Base-by-base conservation (phyloP, 768 basidiomycete genomes). In the Pholiota molesta region DNA sequence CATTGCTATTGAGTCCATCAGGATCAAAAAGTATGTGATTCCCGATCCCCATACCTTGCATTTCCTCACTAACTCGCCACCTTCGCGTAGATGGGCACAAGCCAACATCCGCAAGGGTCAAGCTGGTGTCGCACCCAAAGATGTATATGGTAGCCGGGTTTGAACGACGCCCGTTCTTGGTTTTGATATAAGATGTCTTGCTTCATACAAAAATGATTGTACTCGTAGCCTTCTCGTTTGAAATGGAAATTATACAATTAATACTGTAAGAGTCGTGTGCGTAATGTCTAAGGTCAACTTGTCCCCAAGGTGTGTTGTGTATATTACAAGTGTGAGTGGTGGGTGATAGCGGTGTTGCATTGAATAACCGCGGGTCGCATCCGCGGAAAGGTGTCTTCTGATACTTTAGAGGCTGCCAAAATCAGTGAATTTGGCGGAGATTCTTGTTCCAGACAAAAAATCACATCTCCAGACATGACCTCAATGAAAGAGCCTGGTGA, bases 1-100 rank as follows among this genome's bases (percentile, higher is more conserved):
- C 83, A 98, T 99, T 77, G 89, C 91, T 71, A 98, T 99, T 66
- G 94, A 97, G 75, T 94, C 94, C 33, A 99, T 99, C 76, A 88
- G 97, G 52, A 95, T 99, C 76, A 98, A 97, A 83, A 95, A 97
- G 89, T 97, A 73, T 64, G 89, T 78, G 53, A 65, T 14, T 35
- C 40, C 31, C 16, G 19, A 19, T 16, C 10, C 23, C 6, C 0
- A 26, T 57, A 57, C 29, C 35, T 39, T 33, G 59, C 37, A 49
- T 59, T 52, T 47, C 62, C 59, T 35, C 26, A 57, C 53, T 55
- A 31, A 52, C 26, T 54, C 13, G 14, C 49, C 53, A 57, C 51
- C 8, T 33, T 11, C 7, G 58, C 57, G 13, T 57, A 94, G 92
- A 71, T 95, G 93, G 93, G 93, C 91, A 4, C 89, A 94, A 68